phyloP scores from a whole-genome alignment of 768 basidiomycete species.

The Auricularia sp. region DNA sequence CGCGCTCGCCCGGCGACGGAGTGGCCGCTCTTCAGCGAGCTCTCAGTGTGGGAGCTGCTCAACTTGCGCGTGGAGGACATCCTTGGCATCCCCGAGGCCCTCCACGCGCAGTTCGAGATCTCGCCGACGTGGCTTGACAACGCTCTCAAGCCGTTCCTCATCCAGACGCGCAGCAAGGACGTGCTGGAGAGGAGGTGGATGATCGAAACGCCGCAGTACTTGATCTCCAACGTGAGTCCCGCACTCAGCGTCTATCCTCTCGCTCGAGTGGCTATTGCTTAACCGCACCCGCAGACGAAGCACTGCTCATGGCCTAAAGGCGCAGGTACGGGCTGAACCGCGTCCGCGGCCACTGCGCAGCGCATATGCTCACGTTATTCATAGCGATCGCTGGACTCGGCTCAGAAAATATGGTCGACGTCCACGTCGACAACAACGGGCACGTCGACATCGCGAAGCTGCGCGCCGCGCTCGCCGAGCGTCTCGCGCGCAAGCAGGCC shows the following conservation, averaged over 20 bases:
- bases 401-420: slow-evolving; percentile 25
- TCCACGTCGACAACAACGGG: slow-evolving; percentile 28
- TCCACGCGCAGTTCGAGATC: slow-evolving; percentile 26
- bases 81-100: slow-evolving; percentile 27
- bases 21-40: slow-evolving; percentile 18
- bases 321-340: slow-evolving; percentile 21
- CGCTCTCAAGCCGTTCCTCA: slow-evolving; percentile 22
- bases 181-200: slow-evolving; percentile 16
- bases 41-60: slow-evolving; percentile 31
- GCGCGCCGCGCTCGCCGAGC: slow-evolving; percentile 8
- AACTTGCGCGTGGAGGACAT: slow-evolving; percentile 27
- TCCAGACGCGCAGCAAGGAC: slow-evolving; percentile 31
- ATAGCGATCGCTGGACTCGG: slow-evolving; percentile 37
- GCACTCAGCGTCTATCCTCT: too few species aligned
- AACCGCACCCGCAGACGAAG: slow-evolving; percentile 13
- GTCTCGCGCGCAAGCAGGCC: slow-evolving; percentile 23
- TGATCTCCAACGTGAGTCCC: slow-evolving; percentile 13
- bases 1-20: not conserved
- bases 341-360: too few species aligned
- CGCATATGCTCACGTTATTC: slow-evolving; percentile 1
- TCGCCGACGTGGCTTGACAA: slow-evolving; percentile 23
- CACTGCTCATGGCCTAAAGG: slow-evolving; percentile 43
- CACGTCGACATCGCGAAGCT: slow-evolving; percentile 13
- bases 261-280: too few species aligned
- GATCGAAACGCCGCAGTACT: slow-evolving; percentile 12